Conservation (phyloP, 306 rosid species). For the Boehmeria nivea region DNA sequence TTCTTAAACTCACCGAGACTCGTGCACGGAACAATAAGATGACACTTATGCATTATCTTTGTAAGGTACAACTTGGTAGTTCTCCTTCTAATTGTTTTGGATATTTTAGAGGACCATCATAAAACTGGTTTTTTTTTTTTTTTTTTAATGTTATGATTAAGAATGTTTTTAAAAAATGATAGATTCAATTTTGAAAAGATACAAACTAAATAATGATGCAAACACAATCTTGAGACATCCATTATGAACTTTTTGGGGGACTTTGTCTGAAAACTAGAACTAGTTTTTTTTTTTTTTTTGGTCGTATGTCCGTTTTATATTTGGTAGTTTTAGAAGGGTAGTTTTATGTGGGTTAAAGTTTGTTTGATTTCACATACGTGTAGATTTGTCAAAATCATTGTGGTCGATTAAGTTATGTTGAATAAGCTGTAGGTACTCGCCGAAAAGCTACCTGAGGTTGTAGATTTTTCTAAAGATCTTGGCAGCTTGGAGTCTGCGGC, state of each 20-base stretch:
- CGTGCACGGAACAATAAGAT: conserved; percentile 78
- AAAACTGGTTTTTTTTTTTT: too few species aligned
- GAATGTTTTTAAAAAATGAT: too few species aligned
- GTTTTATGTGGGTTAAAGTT: too few species aligned
- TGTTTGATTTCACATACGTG: background rate
- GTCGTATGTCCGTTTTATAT: too few species aligned
- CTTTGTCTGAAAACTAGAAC: too few species aligned
- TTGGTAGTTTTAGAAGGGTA: background rate
- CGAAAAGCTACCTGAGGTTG: conserved; percentile 74
- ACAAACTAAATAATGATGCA: too few species aligned
- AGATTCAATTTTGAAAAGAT: too few species aligned
- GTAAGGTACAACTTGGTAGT: conserved; percentile 53
- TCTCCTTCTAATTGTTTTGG: background rate
- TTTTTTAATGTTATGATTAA: too few species aligned
- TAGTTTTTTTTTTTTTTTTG: too few species aligned
- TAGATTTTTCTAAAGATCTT: conserved; percentile 78
- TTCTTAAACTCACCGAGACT: conserved; percentile 77
- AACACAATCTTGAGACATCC: too few species aligned
- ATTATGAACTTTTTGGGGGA: too few species aligned
- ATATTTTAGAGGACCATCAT: too few species aligned
- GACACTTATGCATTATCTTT: conserved; percentile 93
- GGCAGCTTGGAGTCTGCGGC: conserved; percentile 75
- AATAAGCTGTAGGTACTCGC: conserved; percentile 51
- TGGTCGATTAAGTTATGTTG: conserved; percentile 16
- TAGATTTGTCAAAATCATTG: background rate